phyloP scores from a whole-genome alignment of 2,329 filamentous ascomycete genomes.

The Fusarium metavorans region DNA sequence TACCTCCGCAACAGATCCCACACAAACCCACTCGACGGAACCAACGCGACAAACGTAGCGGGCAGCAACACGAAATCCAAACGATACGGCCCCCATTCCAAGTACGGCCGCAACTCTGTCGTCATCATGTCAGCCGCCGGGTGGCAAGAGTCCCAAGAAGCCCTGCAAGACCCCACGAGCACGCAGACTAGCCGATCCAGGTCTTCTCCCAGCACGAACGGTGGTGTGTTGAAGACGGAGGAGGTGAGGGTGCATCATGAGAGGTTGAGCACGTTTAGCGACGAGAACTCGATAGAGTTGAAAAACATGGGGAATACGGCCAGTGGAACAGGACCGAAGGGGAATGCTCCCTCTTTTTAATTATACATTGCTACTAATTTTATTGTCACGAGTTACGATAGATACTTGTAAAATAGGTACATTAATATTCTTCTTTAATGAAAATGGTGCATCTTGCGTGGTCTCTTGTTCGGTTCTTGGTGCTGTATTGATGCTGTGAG shows the following conservation, averaged over 20 bases:
- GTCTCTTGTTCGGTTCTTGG: background rate
- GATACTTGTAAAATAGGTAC: background rate
- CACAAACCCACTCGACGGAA: conserved; percentile 17
- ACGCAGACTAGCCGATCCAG: conserved; percentile 3
- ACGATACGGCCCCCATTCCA: conserved; percentile 30
- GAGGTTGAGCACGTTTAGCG: conserved; percentile 31
- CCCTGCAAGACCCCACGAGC: conserved; percentile 40
- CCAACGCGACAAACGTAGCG: conserved; percentile 8
- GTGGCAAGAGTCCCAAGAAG: conserved; percentile 51
- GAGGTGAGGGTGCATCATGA: conserved; percentile 46
- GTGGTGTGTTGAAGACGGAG: conserved; percentile 48
- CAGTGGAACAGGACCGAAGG: background rate
- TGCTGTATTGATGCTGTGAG: background rate
- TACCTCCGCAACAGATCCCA: conserved; percentile 41
- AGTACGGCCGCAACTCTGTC: conserved; percentile 47
- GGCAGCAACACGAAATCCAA: conserved; percentile 30
- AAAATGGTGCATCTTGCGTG: background rate
- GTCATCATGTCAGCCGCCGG: conserved; percentile 48
- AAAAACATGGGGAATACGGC: conserved; percentile 10
- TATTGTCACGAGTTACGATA: background rate
- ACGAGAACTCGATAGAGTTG: conserved; percentile 40
- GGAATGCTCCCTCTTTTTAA: background rate
- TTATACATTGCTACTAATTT: background rate
- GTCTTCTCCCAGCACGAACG: conserved; percentile 7
- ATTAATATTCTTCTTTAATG: background rate